Conservation (phyloP, 2,329 filamentous ascomycete genomes). For the Fusarium pseudoanthophilum region DNA sequence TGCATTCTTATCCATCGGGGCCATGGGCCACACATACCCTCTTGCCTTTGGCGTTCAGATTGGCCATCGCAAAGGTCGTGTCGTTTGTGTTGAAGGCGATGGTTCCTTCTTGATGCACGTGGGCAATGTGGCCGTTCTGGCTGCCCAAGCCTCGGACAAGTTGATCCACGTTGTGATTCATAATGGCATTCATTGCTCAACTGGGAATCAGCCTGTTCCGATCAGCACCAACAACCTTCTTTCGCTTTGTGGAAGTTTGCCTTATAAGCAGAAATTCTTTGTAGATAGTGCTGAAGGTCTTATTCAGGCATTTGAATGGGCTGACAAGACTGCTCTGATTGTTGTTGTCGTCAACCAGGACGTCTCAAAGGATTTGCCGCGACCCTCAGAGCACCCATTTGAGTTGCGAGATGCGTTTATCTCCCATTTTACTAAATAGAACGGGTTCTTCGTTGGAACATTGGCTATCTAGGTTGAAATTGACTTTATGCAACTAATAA, state of each 20-base stretch:
- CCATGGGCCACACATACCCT: background rate
- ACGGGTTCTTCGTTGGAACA: background rate
- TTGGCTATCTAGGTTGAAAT: background rate
- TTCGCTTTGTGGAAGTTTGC: constrained; percentile 1
- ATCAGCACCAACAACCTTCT: constrained; percentile 1
- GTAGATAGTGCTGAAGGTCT: constrained; percentile 13
- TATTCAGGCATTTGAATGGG: constrained; percentile 13
- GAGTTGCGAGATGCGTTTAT: background rate
- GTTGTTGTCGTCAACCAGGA: constrained; percentile 9
- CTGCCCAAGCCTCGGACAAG: background rate
- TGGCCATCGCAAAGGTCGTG: background rate
- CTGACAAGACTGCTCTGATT: constrained; percentile 7
- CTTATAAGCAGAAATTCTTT: constrained; percentile 19
- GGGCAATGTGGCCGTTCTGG: background rate
- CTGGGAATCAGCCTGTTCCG: background rate
- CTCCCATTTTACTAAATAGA: background rate
- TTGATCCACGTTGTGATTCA: constrained; percentile 3
- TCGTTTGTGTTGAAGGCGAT: background rate
- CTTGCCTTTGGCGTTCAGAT: background rate
- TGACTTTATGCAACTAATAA: background rate
- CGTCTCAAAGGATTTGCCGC: background rate
- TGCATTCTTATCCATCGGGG: background rate
- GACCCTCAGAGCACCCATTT: background rate
- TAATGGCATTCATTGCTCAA: background rate
- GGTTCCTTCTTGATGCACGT: constrained; percentile 6